Evolutionary conservation across 2,329 filamentous ascomycete genomes (phyloP).

Genomic region (Verticillium albo-atrum): DNA sequence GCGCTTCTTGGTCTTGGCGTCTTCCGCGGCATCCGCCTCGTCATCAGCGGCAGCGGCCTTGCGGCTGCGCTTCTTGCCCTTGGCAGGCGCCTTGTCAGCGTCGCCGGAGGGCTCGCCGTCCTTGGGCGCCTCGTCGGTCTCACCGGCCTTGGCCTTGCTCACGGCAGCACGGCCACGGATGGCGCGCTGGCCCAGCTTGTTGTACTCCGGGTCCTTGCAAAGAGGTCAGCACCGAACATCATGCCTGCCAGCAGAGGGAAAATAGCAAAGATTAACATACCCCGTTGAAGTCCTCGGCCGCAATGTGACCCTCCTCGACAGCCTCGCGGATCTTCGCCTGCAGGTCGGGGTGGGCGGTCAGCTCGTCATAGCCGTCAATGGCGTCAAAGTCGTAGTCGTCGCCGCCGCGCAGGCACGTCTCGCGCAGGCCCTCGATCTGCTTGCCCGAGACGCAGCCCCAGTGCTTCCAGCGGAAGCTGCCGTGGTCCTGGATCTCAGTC

Average conservation of each 20-base stretch:
- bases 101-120: slow-evolving; percentile 19
- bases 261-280: slow-evolving; percentile 47
- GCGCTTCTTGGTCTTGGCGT: slow-evolving; percentile 5
- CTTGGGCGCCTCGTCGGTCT: slow-evolving; percentile 6
- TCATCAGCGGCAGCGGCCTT: slow-evolving; percentile 10
- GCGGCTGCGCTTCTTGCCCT: slow-evolving; percentile 12
- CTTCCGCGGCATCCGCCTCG: slow-evolving; percentile 11
- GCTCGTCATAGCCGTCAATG: slow-evolving; percentile 78
- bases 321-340: slow-evolving; percentile 72
- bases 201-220: slow-evolving; percentile 67
- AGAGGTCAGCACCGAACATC: neutral
- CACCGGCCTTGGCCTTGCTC: slow-evolving; percentile 21
- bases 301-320: slow-evolving; percentile 73
- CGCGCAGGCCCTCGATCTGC: slow-evolving; percentile 62
- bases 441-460: slow-evolving; percentile 89
- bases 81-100: slow-evolving; percentile 8
- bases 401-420: slow-evolving; percentile 39
- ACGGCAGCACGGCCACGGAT: slow-evolving; percentile 43
- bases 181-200: slow-evolving; percentile 61
- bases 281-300: slow-evolving; percentile 82
- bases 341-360: slow-evolving; percentile 53
- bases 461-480: slow-evolving; percentile 75
- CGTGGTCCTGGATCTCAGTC: slow-evolving; percentile 58
- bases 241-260: too few species aligned
- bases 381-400: slow-evolving; percentile 53